Evolutionary conservation across 1,139 yeast genomes (phyloP).

Genomic region (Scheffersomyces segobiensis): DNA sequence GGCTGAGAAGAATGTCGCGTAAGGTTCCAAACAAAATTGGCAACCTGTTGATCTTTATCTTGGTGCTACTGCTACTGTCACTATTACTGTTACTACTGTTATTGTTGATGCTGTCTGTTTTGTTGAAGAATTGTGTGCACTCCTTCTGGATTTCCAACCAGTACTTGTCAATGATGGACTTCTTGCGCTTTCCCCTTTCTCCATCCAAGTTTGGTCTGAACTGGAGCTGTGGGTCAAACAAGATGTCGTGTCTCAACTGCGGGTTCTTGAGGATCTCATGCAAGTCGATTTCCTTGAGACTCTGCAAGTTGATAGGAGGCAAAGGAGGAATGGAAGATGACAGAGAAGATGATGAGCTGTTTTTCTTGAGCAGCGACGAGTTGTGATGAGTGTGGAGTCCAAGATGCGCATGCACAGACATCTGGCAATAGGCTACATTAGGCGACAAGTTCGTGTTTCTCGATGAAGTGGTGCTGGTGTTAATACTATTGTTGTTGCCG

Average conservation of each 20-base stretch:
- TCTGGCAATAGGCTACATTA: slow-evolving; percentile 15
- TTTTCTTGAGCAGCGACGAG: slow-evolving; percentile 2
- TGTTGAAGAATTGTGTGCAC: slow-evolving; percentile 42
- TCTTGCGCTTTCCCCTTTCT: slow-evolving; percentile 81
- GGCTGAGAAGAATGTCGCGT: slow-evolving; percentile 70
- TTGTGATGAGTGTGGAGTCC: slow-evolving; percentile 5
- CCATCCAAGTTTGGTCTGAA: slow-evolving; percentile 92
- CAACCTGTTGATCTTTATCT: slow-evolving; percentile 47
- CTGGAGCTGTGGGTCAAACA: slow-evolving; percentile 90
- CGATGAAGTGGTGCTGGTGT: slow-evolving; percentile 9
- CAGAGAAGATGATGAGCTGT: slow-evolving; percentile 7
- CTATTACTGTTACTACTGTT: neutral
- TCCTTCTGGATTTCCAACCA: slow-evolving; percentile 79
- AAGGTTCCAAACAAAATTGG: slow-evolving; percentile 75
- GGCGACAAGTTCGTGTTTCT: slow-evolving; percentile 6
- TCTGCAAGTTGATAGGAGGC: slow-evolving; percentile 89
- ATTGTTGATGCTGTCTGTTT: slow-evolving; percentile 3
- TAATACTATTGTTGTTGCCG: slow-evolving; percentile 17
- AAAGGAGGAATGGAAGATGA: slow-evolving; percentile 30
- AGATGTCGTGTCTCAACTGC: slow-evolving; percentile 87
- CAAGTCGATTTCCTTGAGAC: slow-evolving; percentile 81
- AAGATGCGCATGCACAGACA: slow-evolving; percentile 13
- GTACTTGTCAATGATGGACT: slow-evolving; percentile 71
- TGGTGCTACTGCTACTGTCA: slow-evolving; percentile 7
- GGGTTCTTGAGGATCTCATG: slow-evolving; percentile 91